Base-by-base conservation (phyloP, 2,329 filamentous ascomycete genomes). In the Dothideomycetidae sp. region DNA sequence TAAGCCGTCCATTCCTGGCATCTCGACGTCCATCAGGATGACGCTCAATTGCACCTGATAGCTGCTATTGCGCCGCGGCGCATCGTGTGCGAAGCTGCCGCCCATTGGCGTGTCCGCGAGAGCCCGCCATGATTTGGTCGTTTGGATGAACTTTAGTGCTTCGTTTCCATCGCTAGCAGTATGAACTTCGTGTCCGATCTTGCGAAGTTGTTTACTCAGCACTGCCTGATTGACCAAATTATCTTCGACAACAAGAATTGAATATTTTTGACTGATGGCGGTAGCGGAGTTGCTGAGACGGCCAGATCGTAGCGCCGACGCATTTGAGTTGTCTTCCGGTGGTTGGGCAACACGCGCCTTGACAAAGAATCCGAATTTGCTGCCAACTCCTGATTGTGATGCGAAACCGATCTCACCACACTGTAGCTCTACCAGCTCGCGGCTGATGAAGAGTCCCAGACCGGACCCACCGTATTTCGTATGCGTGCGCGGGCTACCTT, bases 381-480 rank as follows among this genome's bases (percentile, higher is more conserved):
- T 38, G 3, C 36, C 36, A 3, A 21, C 3, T 3, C 36, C 36
- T 7, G 29, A 29, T n/a, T 38, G 14, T 16, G 28, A 31, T 11
- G 36, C 29, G 17, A 38, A 38, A 2, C 29, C 36, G 16, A 38
- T 38, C 36, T 38, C 36, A 9, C 36, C 36, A 5, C 16, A 17
- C 13, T 38, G 36, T 12, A 38, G 18, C 29, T 38, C 29, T 16
- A 33, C 36, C 13, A 39, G 21, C 12, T 75, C 66, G 12, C 74
- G 66, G 32, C 70, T 76, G 40, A 82, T 81, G 50, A 79, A 81
- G 0, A 82, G 61, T 0, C 78, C 78, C 1, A 83, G 62, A 0
- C 78, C 78, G 0, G 71, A 77, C 0, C 78, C 78, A 11, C 78
- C 78, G 46, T 82, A 81, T 42, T 77, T 69, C 16, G 77, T 68